Base-by-base conservation (phyloP, 139 green algal species). In the Penium margaritaceum region DNA sequence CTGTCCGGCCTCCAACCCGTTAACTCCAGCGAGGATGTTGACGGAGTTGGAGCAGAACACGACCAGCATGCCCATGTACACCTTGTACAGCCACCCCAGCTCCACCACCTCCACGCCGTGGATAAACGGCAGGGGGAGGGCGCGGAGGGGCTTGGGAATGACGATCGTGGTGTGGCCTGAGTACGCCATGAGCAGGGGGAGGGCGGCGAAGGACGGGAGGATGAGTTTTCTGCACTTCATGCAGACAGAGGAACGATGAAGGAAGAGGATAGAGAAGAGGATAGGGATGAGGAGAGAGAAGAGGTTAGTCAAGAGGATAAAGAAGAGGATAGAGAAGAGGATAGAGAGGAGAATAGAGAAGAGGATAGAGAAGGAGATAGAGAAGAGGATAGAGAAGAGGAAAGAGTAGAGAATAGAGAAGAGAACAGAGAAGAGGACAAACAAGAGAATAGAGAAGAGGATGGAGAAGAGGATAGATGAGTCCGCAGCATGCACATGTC, bases 21-120 rank as follows among this genome's bases (percentile, higher is more conserved):
- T 99, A 0, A 97, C 87, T 15, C 94, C 83, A 1, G 94, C 94
- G 41, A 97, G 81, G 68, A 99, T 99, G 83, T 99, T 99, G 85
- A 99, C 96, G 44, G 86, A 88, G 82, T 99, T 99, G 70, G 94
- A 91, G 88, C 88, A 97, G 78, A 99, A 99, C 33, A 98, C 90
- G 34, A 86, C 88, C 0, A 97, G 81, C 68, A 89, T 46, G 0
- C 94, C 85, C 90, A 99, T 98, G 87, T 92, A 97, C 60, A 79
- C 65, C 67, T 95, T 90, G 77, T 98, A 98, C 12, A 96, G 44
- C 3, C 21, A 30, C 0, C 81, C 81, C 44, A 67, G 7, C 41
- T 74, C 58, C 35, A 4, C 3, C 21, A 51, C 70, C 47, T 58
- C 47, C 47, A 12, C 47, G 12, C 47, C 47, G 0, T 1, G 5